Conservation (phyloP, 441 rosid genomes). For the Mallotus japonicus region DNA sequence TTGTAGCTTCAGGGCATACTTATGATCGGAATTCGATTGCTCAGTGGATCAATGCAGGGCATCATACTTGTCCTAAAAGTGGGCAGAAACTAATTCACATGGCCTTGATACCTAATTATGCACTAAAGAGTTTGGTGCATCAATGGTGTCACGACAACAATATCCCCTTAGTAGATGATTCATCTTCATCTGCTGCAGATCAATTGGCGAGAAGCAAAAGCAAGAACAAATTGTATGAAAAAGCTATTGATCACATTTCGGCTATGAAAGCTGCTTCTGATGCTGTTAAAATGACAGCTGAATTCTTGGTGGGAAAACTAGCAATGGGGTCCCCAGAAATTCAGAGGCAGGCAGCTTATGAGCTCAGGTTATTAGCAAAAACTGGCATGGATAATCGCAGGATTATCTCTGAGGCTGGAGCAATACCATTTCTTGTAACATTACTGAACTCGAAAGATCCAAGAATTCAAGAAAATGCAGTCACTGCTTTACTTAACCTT, state of each 20-base stretch:
- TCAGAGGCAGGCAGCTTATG: slow-evolving; percentile 69
- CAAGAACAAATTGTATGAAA: slow-evolving; percentile 31
- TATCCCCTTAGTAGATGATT: slow-evolving; percentile 34
- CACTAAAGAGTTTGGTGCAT: slow-evolving; percentile 55
- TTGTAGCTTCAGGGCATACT: slow-evolving; percentile 67
- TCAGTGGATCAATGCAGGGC: slow-evolving; percentile 68
- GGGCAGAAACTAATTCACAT: slow-evolving; percentile 67
- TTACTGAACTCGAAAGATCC: slow-evolving; percentile 47
- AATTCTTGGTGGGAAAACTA: slow-evolving; percentile 68
- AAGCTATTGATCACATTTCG: slow-evolving; percentile 47
- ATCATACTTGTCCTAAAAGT: slow-evolving; percentile 66
- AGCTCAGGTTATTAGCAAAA: slow-evolving; percentile 62
- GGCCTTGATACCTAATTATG: slow-evolving; percentile 69
- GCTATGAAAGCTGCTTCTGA: slow-evolving; percentile 47
- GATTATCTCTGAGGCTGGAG: slow-evolving; percentile 63
- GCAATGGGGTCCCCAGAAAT: slow-evolving; percentile 61
- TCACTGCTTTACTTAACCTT: slow-evolving; percentile 65
- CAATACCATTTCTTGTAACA: slow-evolving; percentile 63
- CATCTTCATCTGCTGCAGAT: slow-evolving; percentile 36
- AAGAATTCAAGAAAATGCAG: slow-evolving; percentile 65
- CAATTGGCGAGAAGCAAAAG: slow-evolving; percentile 28
- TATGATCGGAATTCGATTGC: slow-evolving; percentile 63
- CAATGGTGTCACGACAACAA: slow-evolving; percentile 73
- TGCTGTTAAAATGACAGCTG: slow-evolving; percentile 67
- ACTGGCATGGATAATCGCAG: slow-evolving; percentile 66